Percentiles rank a stretch among this genome's conserved stretches.
Evolutionary conservation across 371 early-diverging fungal species (phyloP).

Genomic region (Dichotomocladium elegans): DNA sequence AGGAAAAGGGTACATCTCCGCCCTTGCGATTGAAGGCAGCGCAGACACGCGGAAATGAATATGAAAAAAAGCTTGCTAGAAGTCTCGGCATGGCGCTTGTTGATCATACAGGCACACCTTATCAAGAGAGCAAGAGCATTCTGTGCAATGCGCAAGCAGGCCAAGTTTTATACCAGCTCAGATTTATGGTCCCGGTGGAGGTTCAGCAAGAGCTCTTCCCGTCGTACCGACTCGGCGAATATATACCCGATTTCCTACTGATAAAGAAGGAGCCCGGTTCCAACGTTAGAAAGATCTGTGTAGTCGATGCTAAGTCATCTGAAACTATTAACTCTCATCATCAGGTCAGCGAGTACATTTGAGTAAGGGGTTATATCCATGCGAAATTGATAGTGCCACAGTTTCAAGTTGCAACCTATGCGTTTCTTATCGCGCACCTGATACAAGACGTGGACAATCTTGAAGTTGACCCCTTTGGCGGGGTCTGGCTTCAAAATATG

Average conservation of each 20-base stretch:
- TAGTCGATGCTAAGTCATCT: slow-evolving; percentile 55
- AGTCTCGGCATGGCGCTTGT: slow-evolving; percentile 9
- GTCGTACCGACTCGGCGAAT: slow-evolving; percentile 27
- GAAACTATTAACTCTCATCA: slow-evolving; percentile 35
- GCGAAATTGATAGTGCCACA: background rate
- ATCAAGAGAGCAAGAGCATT: slow-evolving; percentile 20
- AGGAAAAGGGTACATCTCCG: no score
- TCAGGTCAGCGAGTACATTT: no score
- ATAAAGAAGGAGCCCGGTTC: slow-evolving; percentile 27
- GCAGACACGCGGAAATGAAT: slow-evolving; percentile 16
- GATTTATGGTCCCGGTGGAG: slow-evolving; percentile 26
- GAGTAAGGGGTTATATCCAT: background rate
- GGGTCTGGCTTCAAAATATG: slow-evolving; percentile 41
- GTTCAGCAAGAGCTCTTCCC: slow-evolving; percentile 31
- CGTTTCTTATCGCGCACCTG: slow-evolving; percentile 37
- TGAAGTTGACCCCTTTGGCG: slow-evolving; percentile 38
- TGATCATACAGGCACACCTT: slow-evolving; percentile 31
- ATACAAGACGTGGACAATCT: slow-evolving; percentile 36
- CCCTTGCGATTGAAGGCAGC: no score
- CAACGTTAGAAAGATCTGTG: slow-evolving; percentile 27
- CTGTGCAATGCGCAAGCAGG: slow-evolving; percentile 30
- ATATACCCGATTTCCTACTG: slow-evolving; percentile 51
- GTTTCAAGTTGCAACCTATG: slow-evolving; percentile 54
- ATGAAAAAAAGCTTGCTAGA: slow-evolving; percentile 30
- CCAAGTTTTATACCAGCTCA: slow-evolving; percentile 42